phyloP scores from a whole-genome alignment of 805 yeast species.

The Saccharomycopsis amapae region DNA sequence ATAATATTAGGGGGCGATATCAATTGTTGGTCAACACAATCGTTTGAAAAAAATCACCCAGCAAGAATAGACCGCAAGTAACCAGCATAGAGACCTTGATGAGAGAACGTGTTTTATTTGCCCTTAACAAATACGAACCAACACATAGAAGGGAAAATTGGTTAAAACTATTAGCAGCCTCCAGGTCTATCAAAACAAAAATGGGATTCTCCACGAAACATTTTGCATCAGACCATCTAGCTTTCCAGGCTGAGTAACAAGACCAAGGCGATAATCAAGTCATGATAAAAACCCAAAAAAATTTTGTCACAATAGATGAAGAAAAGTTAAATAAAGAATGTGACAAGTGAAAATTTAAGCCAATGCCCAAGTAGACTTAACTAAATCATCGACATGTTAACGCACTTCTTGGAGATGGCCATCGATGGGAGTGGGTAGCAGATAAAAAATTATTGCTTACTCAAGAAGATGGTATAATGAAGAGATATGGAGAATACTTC shows the following conservation, averaged over 20 bases:
- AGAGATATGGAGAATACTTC: neutral
- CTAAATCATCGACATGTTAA: neutral
- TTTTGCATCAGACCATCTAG: neutral
- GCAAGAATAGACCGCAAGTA: neutral
- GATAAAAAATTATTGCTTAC: neutral
- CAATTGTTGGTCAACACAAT: neutral
- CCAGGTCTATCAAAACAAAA: neutral
- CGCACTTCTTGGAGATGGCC: neutral
- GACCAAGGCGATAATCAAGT: neutral
- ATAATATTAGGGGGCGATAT: neutral
- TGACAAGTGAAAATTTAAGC: neutral
- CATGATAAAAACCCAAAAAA: neutral
- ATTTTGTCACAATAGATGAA: neutral
- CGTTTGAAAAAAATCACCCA: neutral
- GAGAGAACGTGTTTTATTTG: neutral
- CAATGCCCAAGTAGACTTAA: neutral
- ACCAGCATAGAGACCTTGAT: neutral
- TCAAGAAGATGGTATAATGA: neutral
- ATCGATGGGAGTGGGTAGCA: neutral
- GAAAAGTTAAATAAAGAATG: neutral
- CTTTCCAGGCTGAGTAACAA: neutral
- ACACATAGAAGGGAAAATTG: neutral
- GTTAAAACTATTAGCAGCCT: neutral
- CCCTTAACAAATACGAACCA: neutral
- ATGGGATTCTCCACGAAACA: neutral